Percentiles rank a stretch among this genome's conserved stretches.
Evolutionary conservation across 2,329 filamentous ascomycete species (phyloP).

Genomic region (Colletotrichum sidae): DNA sequence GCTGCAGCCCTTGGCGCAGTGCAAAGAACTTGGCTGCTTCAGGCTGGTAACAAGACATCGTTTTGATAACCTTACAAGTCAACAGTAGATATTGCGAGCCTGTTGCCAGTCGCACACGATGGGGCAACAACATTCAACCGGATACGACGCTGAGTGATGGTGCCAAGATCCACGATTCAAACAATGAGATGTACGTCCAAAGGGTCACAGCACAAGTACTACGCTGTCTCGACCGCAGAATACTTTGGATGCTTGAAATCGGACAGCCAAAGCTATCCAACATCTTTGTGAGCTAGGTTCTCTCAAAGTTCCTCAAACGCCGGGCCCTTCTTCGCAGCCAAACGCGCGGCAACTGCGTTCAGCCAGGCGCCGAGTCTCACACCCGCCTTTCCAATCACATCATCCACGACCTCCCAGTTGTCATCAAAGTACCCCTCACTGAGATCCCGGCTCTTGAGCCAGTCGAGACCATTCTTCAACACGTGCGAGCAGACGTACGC

Average conservation of each 20-base stretch:
- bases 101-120: too few species aligned
- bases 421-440: slow-evolving; percentile 36
- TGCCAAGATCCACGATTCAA: too few species aligned
- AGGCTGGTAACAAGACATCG: too few species aligned
- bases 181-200: too few species aligned
- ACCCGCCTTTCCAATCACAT: slow-evolving; percentile 31
- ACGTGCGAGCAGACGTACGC: slow-evolving; percentile 33
- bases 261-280: not conserved
- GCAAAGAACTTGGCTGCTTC: not conserved
- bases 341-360: slow-evolving; percentile 30
- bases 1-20: slow-evolving; percentile 6
- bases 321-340: not conserved
- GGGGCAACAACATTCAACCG: too few species aligned
- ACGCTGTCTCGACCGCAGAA: too few species aligned
- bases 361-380: slow-evolving; percentile 34
- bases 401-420: slow-evolving; percentile 35
- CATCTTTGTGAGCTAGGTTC: not conserved
- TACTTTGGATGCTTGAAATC: not conserved
- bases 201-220: too few species aligned
- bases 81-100: too few species aligned
- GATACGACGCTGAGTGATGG: too few species aligned
- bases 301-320: slow-evolving; percentile 27
- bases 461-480: slow-evolving; percentile 19
- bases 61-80: too few species aligned
- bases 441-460: slow-evolving; percentile 26